These are phyloP conservation scores for Xylaria sp. DNA, from an alignment of 2,329 filamentous ascomycete genomes.

Conservation along the genomic window DNA sequence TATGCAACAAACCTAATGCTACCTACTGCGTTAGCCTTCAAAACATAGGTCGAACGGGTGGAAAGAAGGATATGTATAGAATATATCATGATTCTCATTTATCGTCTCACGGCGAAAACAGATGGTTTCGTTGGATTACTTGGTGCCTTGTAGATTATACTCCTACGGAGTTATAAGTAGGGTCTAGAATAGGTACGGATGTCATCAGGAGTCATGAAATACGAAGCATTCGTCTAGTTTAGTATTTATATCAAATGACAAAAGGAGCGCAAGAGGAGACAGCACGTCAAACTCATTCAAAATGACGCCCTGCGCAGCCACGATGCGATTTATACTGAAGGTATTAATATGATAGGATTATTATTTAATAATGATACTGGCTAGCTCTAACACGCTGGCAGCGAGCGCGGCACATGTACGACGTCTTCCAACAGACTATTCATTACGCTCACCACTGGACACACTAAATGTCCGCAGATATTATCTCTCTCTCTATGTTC, in stretches of 20 bases:
- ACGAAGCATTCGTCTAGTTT: neutral
- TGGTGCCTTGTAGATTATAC: no score
- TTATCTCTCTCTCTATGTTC: no score
- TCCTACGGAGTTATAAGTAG: no score
- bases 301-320: neutral
- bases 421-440: neutral
- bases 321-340: neutral
- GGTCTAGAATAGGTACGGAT: no score
- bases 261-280: neutral
- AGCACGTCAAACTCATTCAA: neutral
- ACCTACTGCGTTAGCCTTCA: neutral
- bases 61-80: neutral
- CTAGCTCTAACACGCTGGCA: neutral
- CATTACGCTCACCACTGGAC: neutral
- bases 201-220: neutral
- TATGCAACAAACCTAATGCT: constrained; percentile 56
- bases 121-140: no score
- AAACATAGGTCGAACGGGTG: neutral
- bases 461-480: no score
- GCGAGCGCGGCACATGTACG: constrained; percentile 4
- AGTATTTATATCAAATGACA: neutral
- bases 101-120: neutral
- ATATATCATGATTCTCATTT: neutral
- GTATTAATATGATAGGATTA: no score
- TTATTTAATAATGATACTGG: neutral